These are phyloP conservation scores for Neonectria coccinea DNA, from an alignment of 2,329 filamentous ascomycete species.

Conservation along the genomic window DNA sequence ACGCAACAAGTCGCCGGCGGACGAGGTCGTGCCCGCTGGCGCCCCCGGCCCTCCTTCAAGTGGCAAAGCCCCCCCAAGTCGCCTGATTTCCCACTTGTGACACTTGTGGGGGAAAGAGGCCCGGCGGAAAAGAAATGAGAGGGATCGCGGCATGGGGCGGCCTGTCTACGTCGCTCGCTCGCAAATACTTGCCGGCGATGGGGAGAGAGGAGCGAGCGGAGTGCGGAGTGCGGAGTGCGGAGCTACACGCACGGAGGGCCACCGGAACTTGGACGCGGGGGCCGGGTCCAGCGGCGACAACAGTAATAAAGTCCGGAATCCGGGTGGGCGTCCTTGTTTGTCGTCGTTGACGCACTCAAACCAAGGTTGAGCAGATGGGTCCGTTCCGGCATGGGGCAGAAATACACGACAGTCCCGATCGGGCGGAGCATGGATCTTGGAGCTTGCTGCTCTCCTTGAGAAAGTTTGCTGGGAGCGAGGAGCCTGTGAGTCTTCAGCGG, in stretches of 20 bases:
- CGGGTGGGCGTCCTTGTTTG: background rate
- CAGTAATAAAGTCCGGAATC: background rate
- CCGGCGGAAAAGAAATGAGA: slow-evolving; percentile 23
- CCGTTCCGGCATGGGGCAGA: background rate
- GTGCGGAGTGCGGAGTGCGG: background rate
- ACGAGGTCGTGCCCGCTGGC: no score
- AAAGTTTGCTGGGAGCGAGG: background rate
- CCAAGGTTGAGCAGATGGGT: background rate
- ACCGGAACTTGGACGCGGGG: background rate
- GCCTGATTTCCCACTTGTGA: slow-evolving; percentile 25
- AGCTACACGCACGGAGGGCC: background rate
- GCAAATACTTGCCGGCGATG: background rate
- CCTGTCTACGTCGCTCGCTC: background rate
- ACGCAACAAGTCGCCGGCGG: background rate
- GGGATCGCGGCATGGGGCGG: slow-evolving; percentile 10
- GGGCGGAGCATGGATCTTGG: slow-evolving; percentile 1
- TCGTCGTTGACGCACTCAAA: background rate
- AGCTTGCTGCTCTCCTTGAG: background rate
- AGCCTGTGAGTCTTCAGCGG: background rate
- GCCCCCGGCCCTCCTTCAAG: no score
- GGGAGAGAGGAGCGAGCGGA: background rate
- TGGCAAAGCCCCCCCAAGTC: slow-evolving; percentile 2
- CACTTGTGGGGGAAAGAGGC: slow-evolving; percentile 3
- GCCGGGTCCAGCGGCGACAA: background rate
- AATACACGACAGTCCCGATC: background rate